Percentiles rank a stretch among this genome's conserved stretches.
Conservation (phyloP, 2,329 filamentous ascomycete species). For the Cordyceps farinosa region DNA sequence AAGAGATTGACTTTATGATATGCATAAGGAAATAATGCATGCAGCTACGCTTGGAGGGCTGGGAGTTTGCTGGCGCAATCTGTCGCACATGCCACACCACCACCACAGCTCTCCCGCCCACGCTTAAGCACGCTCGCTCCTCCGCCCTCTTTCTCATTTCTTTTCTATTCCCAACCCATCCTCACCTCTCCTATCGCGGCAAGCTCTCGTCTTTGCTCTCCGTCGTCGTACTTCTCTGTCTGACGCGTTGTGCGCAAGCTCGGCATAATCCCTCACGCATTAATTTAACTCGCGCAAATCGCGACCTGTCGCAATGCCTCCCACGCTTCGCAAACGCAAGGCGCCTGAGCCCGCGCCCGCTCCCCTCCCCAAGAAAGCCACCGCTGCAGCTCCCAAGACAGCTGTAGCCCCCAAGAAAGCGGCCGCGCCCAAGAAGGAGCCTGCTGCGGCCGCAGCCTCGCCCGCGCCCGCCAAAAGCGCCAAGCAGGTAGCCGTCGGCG, state of each 20-base stretch:
- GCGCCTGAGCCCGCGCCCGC: slow-evolving; percentile 46
- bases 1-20: not conserved
- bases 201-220: not conserved
- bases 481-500: slow-evolving; percentile 50
- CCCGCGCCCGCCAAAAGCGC: slow-evolving; percentile 20
- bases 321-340: slow-evolving; percentile 60
- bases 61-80: slow-evolving; percentile 8
- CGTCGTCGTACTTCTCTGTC: not conserved
- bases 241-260: not conserved
- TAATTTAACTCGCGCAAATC: slow-evolving; percentile 6
- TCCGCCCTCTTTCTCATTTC: slow-evolving; percentile 17
- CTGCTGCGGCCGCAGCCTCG: not conserved
- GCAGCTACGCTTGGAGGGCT: not conserved
- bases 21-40: not conserved
- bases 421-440: slow-evolving; percentile 28
- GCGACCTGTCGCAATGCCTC: slow-evolving; percentile 43
- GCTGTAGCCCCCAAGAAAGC: slow-evolving; percentile 26
- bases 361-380: slow-evolving; percentile 39
- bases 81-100: slow-evolving; percentile 12
- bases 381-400: slow-evolving; percentile 32
- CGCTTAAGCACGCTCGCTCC: slow-evolving; percentile 19
- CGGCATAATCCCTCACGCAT: slow-evolving; percentile 1
- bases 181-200: not conserved
- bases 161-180: slow-evolving; percentile 3
- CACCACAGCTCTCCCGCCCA: slow-evolving; percentile 19